These are phyloP conservation scores for Guyanaporus albipodus DNA, from an alignment of 768 basidiomycete genomes.

Conservation along the genomic window DNA sequence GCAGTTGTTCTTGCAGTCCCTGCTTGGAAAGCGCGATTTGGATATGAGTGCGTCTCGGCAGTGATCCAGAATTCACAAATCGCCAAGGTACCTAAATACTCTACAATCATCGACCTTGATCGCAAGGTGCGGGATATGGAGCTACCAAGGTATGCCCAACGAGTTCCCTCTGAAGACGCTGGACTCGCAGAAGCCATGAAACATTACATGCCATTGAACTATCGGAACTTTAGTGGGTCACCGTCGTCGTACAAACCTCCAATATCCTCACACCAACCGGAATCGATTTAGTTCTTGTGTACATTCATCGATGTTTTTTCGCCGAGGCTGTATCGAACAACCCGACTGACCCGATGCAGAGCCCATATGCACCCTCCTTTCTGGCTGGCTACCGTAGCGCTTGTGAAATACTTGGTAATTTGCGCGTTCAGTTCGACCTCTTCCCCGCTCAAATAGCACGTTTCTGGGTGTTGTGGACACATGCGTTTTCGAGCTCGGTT, in stretches of 20 bases:
- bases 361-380: constrained; percentile 63
- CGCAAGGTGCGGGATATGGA: constrained; percentile 66
- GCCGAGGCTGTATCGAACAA: constrained; percentile 65
- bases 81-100: constrained; percentile 59
- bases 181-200: constrained; percentile 64
- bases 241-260: background rate
- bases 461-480: constrained; percentile 73
- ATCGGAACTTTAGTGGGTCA: constrained; percentile 60
- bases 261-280: background rate
- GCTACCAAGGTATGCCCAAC: constrained; percentile 58
- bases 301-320: constrained; percentile 74
- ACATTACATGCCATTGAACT: constrained; percentile 72
- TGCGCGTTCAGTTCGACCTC: constrained; percentile 45
- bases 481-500: constrained; percentile 64
- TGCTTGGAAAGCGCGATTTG: constrained; percentile 68
- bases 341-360: constrained; percentile 64
- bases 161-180: constrained; percentile 42
- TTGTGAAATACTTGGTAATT: constrained; percentile 49
- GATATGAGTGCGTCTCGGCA: constrained; percentile 60
- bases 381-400: constrained; percentile 66
- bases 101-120: constrained; percentile 59
- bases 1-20: constrained; percentile 41
- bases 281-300: constrained; percentile 50
- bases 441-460: constrained; percentile 58
- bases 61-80: constrained; percentile 66